Base-by-base conservation (phyloP, 108 stramenopile genomes). In the Nannochloropsis gaditana region DNA sequence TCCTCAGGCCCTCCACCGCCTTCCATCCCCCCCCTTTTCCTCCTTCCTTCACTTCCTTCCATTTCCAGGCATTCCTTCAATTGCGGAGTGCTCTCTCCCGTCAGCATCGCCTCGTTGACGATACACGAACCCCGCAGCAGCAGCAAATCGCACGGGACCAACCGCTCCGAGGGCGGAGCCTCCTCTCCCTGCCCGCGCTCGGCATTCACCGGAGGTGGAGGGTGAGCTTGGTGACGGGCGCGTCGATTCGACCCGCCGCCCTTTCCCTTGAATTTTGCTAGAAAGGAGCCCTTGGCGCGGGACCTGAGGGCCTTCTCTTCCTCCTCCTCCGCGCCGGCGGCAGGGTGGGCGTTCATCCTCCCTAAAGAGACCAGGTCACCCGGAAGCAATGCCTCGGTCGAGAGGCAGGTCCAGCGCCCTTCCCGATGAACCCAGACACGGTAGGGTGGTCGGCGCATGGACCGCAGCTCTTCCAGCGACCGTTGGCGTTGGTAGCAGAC, bases 81-180 rank as follows among this genome's bases (percentile, higher is more conserved):
- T 89, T 99, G 95, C 9, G 97, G 96, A 6, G 95, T 91, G 43
- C 93, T 94, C 91, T 99, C 98, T 79, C 98, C 98, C 11, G 98
- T 99, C 47, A 99, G 87, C 92, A 97, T 94, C 43, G 98, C 96
- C 92, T 99, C 98, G 90, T 97, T 96, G 15, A 96, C 94, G 17
- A 99, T 96, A 21, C 93, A 94, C 43, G 90, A 89, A 42, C 98
- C 98, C 19, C 91, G 84, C 81, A 99, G 82, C 21, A 99, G 85
- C 42, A 99, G 86, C 47, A 96, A 84, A 90, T 99, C 98, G 44
- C 94, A 94, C 41, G 97, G 97, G 9, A 96, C 91, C 42, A 92
- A 82, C 15, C 59, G 59, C 6, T 73, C 59, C 59, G 59, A 73
- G 31, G 79, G 88, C 44, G 89, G 86, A 50, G 88, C 88, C 84